Base-by-base conservation (phyloP, 2,329 filamentous ascomycete species). In the Stagonosporopsis cucurbitacearum region DNA sequence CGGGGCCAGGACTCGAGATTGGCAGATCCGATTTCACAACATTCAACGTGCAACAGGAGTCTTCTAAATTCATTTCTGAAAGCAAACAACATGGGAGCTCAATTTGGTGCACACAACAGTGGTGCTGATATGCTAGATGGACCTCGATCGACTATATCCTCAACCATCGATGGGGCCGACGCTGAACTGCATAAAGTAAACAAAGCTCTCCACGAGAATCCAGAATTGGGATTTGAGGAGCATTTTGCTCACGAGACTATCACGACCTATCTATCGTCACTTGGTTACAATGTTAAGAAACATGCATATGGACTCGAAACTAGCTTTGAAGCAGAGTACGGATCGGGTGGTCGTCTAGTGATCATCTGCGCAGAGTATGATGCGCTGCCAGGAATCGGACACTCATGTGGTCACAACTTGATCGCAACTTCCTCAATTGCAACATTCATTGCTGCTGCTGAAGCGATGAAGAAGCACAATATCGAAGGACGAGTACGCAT, bases 371-470 rank as follows among this genome's bases (percentile, higher is more conserved):
- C 74, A 28, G 80, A 81, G 57, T 73, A 81, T 78, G 80, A 84
- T 62, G 80, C 81, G 3, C 73, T 84, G 3, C 79, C 81, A 1
- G 78, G 75, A 1, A 75, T 84, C 7, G 81, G 81, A 32, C 82
- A 84, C 60, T 81, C 81, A 7, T 85, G 82, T 51, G 82, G 83
- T 4, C 82, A 84, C 69, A 84, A 84, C 58, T 75, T 84, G 33
- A 84, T 84, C 50, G 81, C 81, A 5, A 80, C 75, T 0, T 77
- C 80, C 2, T 82, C 81, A 0, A 68, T 83, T 9, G 76, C 80
- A 1, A 80, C 72, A 2, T 80, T 77, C 22, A 63, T 86, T 2
- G 82, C 80, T 3, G 74, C 81, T 0, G 81, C 79, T 0, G 69
- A 78, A 23, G 65, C 80, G 2, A 72, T 84, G 60, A 75, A 72